Evolutionary conservation across 2,329 filamentous ascomycete genomes (phyloP), one percentile per base, ranked within the genome.

Genomic region (Monosporascus ibericus): DNA sequence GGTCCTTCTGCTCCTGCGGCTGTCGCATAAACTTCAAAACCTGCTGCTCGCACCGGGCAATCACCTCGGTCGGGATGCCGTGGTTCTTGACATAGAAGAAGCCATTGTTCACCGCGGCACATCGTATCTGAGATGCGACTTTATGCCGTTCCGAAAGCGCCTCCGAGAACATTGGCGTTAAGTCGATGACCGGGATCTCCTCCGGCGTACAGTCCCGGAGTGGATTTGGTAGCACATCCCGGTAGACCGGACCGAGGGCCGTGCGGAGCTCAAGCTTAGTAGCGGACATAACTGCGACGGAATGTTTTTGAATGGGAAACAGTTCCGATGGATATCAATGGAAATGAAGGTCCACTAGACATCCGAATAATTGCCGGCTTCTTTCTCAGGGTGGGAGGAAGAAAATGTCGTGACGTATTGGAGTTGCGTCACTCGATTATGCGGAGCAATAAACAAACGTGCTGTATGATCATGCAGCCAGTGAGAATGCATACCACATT

Each of bases 51-150:
- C 68, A 69, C 8, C 66, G 69, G 5, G 58, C 49, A 25, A 70
- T 66, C 0, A 68, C 70, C 25, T 63, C 59, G 24, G 24, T 25
- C 8, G 25, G 53, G 24, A 80, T 72, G 3, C 76, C 74, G 53
- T 80, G 77, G 52, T 78, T 76, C 54, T 68, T 69, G 53, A 81
- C 69, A 65, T 81, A 81, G 64, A 82, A 81, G 67, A 82, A 82
- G 3, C 78, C 79, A 0, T 69, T 79, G 38, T 72, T 76, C 15
- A 74, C 72, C 3, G 77, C 74, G 0, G 79, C 79, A 0, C 66
- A 58, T 20, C 68, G 69, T 17, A 81, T 71, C 5, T 68, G 62
- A 0, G 59, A 57, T 0, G 76, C 76, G 0, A 79, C 70, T 11
- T 60, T 55, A 40, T 69, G 63, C 0, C 74, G 72, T 3, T 70